Evolutionary conservation across 352 stramenopile species (phyloP), one percentile per base, ranked within the genome.

Genomic region (Phytophthora podocarpi): DNA sequence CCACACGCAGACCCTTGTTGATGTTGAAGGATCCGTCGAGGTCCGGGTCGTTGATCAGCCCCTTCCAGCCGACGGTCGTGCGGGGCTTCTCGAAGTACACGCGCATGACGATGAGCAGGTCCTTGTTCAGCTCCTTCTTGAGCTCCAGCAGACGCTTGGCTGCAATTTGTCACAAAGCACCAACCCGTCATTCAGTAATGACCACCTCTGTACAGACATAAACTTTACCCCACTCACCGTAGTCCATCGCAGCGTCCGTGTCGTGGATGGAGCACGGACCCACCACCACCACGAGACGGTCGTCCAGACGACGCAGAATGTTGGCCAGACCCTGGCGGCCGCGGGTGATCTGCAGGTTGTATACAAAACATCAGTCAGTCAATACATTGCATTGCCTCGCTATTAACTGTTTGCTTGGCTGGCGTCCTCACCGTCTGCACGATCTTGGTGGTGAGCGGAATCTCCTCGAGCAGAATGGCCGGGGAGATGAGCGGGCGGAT

Each of bases 21-120:
- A 97, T 97, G 70, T 96, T 95, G 72, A 96, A 97, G 27, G 86
- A 91, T 62, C 85, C 86, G 41, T 96, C 77, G 34, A 97, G 83
- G 61, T 97, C 85, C 43, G 89, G 89, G 67, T 97, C 87, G 65
- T 97, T 97, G 74, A 97, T 97, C 63, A 97, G 61, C 7, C 89
- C 89, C 59, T 97, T 97, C 89, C 89, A 97, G 40, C 89, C 89
- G 2, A 97, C 83, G 7, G 89, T 97, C 30, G 89, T 97, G 37
- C 89, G 83, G 21, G 89, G 89, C 68, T 97, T 97, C 59, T 97
- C 89, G 60, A 97, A 97, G 79, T 97, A 97, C 59, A 95, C 85
- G 43, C 89, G 87, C 89, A 97, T 97, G 64, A 97, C 67, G 53
- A 97, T 92, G 28, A 96, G 64, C 52, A 97, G 61, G 60, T 97